Evolutionary conservation across 2,329 filamentous ascomycete species (phyloP).

Genomic region (Aspergillus eucalypticola): DNA sequence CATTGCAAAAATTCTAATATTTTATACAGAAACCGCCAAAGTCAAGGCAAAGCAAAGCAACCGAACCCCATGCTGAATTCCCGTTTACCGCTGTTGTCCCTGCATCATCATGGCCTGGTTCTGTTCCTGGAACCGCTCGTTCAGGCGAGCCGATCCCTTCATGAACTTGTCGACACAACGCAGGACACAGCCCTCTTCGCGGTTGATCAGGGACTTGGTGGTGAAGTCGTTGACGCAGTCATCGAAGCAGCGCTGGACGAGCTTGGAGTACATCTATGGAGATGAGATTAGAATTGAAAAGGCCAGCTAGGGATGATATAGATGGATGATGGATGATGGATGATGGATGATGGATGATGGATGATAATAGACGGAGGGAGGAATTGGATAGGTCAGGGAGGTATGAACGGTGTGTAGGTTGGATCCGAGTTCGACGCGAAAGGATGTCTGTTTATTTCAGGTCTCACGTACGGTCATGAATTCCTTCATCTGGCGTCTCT

Average conservation of each 20-base stretch:
- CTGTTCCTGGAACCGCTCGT: conserved; percentile 83
- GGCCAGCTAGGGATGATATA: neutral
- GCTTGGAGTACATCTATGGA: conserved; percentile 63
- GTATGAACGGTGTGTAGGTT: neutral
- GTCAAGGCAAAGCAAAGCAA: conserved; percentile 13
- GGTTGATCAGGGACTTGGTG: conserved; percentile 84
- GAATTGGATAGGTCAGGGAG: too few species aligned
- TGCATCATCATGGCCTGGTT: conserved; percentile 69
- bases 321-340: neutral
- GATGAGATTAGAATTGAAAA: conserved; percentile 2
- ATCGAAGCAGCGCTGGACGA: conserved; percentile 75
- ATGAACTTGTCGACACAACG: conserved; percentile 96
- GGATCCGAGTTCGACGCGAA: neutral
- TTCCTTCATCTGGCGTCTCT: conserved; percentile 98
- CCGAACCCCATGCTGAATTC: conserved; percentile 4
- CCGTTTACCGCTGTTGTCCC: conserved; percentile 49
- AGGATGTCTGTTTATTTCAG: neutral
- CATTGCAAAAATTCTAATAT: conserved; percentile 22
- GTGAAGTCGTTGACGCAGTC: conserved; percentile 98
- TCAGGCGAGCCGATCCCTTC: conserved; percentile 85
- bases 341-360: neutral
- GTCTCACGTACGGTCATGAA: conserved; percentile 80
- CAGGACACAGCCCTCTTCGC: conserved; percentile 88
- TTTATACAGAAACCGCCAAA: conserved; percentile 21
- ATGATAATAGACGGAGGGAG: neutral